A percentile compares a stretch with the other conserved stretches of the same genome.
Conservation (phyloP, 805 yeast genomes). For the Saturnispora serradocipensis region DNA sequence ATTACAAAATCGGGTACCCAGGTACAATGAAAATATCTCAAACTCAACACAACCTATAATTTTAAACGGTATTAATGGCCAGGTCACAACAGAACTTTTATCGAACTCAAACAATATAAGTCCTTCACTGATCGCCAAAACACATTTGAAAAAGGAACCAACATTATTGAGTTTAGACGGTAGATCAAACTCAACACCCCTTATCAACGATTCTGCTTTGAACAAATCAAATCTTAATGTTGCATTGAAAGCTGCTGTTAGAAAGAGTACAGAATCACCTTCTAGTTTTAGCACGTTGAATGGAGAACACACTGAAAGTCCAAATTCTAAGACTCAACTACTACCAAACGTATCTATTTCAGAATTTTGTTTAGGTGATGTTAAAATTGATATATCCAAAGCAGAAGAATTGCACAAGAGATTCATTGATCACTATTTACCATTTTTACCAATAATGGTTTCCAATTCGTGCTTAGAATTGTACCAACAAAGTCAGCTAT, state of each 20-base stretch:
- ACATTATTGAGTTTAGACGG: slow-evolving; percentile 29
- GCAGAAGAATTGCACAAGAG: slow-evolving; percentile 66
- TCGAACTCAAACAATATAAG: neutral
- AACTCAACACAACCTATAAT: neutral
- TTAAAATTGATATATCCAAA: slow-evolving; percentile 51
- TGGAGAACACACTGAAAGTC: slow-evolving; percentile 14
- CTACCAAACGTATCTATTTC: slow-evolving; percentile 30
- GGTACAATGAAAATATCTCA: slow-evolving; percentile 1
- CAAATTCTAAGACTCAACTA: slow-evolving; percentile 6
- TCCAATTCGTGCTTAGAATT: slow-evolving; percentile 66
- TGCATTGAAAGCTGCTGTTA: slow-evolving; percentile 33
- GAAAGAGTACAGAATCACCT: slow-evolving; percentile 27
- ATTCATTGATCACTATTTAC: slow-evolving; percentile 59
- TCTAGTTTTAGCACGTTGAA: slow-evolving; percentile 13
- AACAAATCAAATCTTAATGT: slow-evolving; percentile 34
- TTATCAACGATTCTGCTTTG: slow-evolving; percentile 36
- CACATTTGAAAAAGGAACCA: slow-evolving; percentile 38
- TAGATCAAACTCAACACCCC: slow-evolving; percentile 24
- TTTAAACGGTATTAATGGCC: neutral
- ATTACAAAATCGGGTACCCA: slow-evolving; percentile 30
- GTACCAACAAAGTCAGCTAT: slow-evolving; percentile 70
- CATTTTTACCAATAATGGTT: slow-evolving; percentile 70
- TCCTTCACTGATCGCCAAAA: slow-evolving; percentile 28
- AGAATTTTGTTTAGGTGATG: slow-evolving; percentile 72
- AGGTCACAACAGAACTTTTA: neutral